phyloP scores from a whole-genome alignment of 805 yeast species.

The Candida nanaspora region DNA sequence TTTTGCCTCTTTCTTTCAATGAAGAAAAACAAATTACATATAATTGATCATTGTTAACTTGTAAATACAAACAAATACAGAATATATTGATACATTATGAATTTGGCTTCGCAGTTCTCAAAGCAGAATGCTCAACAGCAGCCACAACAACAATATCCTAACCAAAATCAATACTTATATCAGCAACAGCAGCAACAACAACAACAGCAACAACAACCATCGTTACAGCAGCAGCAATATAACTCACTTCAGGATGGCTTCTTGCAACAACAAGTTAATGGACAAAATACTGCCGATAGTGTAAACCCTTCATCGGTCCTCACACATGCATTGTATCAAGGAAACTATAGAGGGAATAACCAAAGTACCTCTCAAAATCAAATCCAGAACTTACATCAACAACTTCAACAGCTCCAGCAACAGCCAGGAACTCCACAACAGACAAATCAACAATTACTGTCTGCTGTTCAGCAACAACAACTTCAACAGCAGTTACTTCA shows the following conservation, averaged over 20 bases:
- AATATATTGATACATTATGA: not conserved
- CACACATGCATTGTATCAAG: conserved; percentile 34
- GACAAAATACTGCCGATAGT: conserved; percentile 14
- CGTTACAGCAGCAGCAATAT: conserved; percentile 1
- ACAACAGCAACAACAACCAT: conserved; percentile 1
- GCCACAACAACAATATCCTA: conserved; percentile 9
- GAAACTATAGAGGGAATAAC: conserved; percentile 28
- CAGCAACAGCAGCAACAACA: conserved; percentile 1
- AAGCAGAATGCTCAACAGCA: conserved; percentile 11
- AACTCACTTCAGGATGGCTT: conserved; percentile 15
- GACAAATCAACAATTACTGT: conserved; percentile 13
- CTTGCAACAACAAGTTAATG: conserved; percentile 13
- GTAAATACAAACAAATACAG: not conserved
- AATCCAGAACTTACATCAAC: conserved; percentile 16
- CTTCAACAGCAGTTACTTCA: conserved; percentile 10
- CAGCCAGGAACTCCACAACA: conserved; percentile 23
- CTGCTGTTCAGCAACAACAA: conserved; percentile 17
- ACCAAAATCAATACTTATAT: conserved; percentile 9
- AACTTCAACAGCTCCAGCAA: conserved; percentile 10
- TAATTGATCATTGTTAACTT: not conserved
- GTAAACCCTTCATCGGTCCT: conserved; percentile 28
- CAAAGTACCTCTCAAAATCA: conserved; percentile 18
- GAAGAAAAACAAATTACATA: too few relatives aligned
- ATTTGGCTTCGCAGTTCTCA: conserved; percentile 2
- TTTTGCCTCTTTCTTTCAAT: too few relatives aligned